These are phyloP conservation scores for Xylaria longipes DNA, from an alignment of 495 filamentous ascomycete species.

Conservation along the genomic window DNA sequence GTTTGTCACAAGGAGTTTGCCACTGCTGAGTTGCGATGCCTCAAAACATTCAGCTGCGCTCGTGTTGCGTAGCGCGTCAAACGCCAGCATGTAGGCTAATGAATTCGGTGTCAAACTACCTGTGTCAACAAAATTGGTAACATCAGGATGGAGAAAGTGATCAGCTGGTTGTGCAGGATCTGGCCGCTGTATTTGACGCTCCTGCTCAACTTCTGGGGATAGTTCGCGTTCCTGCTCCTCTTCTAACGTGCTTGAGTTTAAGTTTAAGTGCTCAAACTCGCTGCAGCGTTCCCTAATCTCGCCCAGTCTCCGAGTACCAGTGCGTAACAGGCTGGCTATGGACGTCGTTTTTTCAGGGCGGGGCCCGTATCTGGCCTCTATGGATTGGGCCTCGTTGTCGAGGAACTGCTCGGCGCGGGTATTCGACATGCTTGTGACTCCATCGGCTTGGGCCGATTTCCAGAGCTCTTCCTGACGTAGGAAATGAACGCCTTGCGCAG, in stretches of 20 bases:
- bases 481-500: conserved; percentile 61
- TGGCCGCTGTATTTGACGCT: conserved; percentile 62
- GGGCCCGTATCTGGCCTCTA: conserved; percentile 32
- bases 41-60: conserved; percentile 44
- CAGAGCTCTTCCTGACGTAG: conserved; percentile 43
- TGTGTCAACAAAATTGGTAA: conserved; percentile 48
- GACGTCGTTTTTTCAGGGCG: neutral
- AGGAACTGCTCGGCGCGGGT: conserved; percentile 53
- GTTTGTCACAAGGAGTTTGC: conserved; percentile 54
- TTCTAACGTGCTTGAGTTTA: conserved; percentile 52
- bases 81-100: conserved; percentile 55
- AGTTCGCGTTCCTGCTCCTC: conserved; percentile 78
- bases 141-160: conserved; percentile 55
- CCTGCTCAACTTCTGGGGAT: conserved; percentile 65
- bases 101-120: conserved; percentile 33
- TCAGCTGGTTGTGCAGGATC: conserved; percentile 37
- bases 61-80: conserved; percentile 50
- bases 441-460: conserved; percentile 19
- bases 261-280: conserved; percentile 48
- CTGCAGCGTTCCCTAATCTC: conserved; percentile 49
- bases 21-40: conserved; percentile 44
- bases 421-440: conserved; percentile 27
- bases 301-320: conserved; percentile 9
- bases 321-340: neutral
- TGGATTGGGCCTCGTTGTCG: conserved; percentile 38